phyloP scores from a whole-genome alignment of 306 rosid genomes.

The Vigna mungo region DNA sequence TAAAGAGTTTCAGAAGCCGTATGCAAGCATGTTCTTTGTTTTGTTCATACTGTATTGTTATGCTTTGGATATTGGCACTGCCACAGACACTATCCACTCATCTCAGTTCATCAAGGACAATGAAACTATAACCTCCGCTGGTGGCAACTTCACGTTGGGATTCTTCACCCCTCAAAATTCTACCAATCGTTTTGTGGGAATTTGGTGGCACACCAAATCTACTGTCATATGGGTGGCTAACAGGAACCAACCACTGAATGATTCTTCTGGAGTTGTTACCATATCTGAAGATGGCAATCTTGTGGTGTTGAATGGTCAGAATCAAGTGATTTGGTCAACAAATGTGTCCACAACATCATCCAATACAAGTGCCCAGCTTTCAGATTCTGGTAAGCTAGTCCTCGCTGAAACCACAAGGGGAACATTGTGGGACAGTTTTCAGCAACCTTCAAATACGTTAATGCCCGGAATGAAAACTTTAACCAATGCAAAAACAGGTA shows the following conservation, averaged over 20 bases:
- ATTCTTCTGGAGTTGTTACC: conserved; percentile 41
- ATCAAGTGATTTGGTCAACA: conserved; percentile 46
- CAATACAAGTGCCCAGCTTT: conserved; percentile 37
- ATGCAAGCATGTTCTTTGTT: neutral
- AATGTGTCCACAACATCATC: conserved; percentile 28
- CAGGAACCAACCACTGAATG: conserved; percentile 48
- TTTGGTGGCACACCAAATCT: conserved; percentile 47
- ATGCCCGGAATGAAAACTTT: conserved; percentile 36
- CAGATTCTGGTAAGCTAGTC: conserved; percentile 53
- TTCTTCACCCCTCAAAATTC: conserved; percentile 57
- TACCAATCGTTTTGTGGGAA: conserved; percentile 45
- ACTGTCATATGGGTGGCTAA: conserved; percentile 59
- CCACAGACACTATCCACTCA: conserved; percentile 12
- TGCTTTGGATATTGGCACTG: neutral
- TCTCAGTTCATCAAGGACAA: conserved; percentile 37
- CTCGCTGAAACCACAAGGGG: conserved; percentile 34
- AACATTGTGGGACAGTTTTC: conserved; percentile 53
- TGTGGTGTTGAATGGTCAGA: conserved; percentile 46
- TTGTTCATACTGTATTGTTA: neutral
- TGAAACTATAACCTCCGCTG: conserved; percentile 13
- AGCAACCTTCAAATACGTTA: conserved; percentile 41
- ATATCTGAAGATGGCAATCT: conserved; percentile 48
- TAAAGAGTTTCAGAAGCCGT: neutral
- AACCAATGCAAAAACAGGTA: conserved; percentile 2
- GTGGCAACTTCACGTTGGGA: conserved; percentile 49